These are phyloP conservation scores for Globisporangium lucens DNA, from an alignment of 352 stramenopile species.

Conservation along the genomic window DNA sequence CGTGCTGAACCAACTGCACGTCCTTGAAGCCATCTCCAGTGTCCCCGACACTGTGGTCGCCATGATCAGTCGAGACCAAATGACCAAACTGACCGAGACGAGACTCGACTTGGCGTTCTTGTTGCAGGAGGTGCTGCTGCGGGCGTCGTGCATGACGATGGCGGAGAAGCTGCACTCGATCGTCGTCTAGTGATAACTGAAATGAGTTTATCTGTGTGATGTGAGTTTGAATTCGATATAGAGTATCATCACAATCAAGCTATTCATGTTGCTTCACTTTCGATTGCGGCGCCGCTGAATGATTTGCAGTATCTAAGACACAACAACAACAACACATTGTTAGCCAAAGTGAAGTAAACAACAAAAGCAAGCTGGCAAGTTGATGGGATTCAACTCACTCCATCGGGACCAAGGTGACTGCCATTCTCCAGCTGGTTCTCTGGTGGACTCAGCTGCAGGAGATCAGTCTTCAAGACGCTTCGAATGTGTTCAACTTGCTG, in stretches of 20 bases:
- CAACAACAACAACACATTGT: not conserved
- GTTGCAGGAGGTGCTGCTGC: conserved; percentile 51
- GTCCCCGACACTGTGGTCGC: conserved; percentile 36
- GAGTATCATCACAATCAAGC: not conserved
- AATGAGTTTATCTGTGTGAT: not conserved
- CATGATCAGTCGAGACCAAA: conserved; percentile 29
- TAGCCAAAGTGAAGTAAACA: not conserved
- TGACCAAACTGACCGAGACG: conserved; percentile 24
- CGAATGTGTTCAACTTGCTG: conserved; percentile 49
- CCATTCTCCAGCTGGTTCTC: conserved; percentile 60
- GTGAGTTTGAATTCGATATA: not conserved
- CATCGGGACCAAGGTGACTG: conserved; percentile 36
- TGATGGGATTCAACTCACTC: conserved; percentile 24
- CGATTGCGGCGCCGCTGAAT: conserved; percentile 46
- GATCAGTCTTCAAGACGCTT: conserved; percentile 49
- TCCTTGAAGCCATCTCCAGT: conserved; percentile 47
- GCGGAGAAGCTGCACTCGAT: conserved; percentile 44
- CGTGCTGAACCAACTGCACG: conserved; percentile 42
- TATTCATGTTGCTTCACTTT: conserved; percentile 16
- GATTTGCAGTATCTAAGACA: conserved; percentile 50
- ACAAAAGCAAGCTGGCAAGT: not conserved
- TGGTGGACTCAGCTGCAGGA: conserved; percentile 31
- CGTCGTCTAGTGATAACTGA: conserved; percentile 13
- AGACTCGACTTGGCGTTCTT: conserved; percentile 42
- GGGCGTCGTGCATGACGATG: conserved; percentile 57